These are phyloP conservation scores for Ambrosia trifida DNA, from an alignment of 129 eudicot species.

Conservation along the genomic window DNA sequence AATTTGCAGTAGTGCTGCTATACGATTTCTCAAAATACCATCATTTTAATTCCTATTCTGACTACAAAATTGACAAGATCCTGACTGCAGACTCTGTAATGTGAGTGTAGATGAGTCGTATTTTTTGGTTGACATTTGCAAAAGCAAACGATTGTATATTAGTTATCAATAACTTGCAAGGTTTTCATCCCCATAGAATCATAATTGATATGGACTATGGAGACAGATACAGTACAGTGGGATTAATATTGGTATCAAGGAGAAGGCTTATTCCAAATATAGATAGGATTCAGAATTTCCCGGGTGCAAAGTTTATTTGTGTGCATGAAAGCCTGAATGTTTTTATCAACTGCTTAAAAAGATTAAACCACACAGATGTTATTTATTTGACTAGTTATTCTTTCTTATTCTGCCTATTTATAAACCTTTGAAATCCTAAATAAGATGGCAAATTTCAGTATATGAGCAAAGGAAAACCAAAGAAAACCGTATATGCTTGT, in stretches of 20 bases:
- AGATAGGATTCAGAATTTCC: not conserved
- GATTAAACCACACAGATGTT: not conserved
- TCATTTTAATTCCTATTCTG: not conserved
- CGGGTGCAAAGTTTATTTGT: not conserved
- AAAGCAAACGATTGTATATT: not conserved
- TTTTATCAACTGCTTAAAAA: not conserved
- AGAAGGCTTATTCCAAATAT: not conserved
- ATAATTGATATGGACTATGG: not conserved
- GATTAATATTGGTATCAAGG: too few species aligned
- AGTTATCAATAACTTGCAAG: not conserved
- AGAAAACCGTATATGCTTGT: not conserved
- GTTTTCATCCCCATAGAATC: not conserved
- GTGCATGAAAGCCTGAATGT: constrained; percentile 7
- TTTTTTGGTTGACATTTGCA: not conserved
- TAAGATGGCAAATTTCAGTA: not conserved
- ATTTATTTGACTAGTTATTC: not conserved
- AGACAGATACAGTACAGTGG: constrained; percentile 4
- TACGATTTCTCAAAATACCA: not conserved
- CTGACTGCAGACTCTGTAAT: constrained; percentile 8
- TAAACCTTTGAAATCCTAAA: not conserved
- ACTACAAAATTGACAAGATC: constrained; percentile 5
- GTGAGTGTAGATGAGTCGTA: constrained; percentile 3
- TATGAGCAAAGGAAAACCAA: not conserved
- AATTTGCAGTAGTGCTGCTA: not conserved
- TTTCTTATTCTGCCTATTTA: constrained; percentile 14